Base-by-base conservation (phyloP, 805 yeast species). In the Metschnikowia corniflorae region DNA sequence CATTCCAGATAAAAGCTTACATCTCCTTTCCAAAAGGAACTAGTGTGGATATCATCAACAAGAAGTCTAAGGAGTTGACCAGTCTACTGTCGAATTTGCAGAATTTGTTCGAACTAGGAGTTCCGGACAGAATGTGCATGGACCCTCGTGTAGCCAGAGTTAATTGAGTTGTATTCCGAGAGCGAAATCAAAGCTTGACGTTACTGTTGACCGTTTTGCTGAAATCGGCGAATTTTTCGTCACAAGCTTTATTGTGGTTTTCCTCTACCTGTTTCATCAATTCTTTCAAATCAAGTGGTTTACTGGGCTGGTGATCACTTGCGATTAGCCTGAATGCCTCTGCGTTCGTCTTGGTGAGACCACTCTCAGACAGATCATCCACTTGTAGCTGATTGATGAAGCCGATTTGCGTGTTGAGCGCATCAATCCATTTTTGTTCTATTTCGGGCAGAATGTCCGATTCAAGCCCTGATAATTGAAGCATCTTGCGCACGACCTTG, bases 41-140 rank as follows among this genome's bases (percentile, higher is more conserved):
- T 3, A 95, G 86, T 58, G 71, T 88, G 28, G 89, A 85, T 20
- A 73, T 74, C 33, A 77, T 84, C 7, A 77, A 77, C 37, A 72
- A 71, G 38, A 86, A 87, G 1, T 76, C 80, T 4, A 75, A 75
- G 39, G 80, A 80, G 37, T 62, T 89, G 44, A 63, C 78, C 31
- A 65, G 61, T 30, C 61, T 87, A 26, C 86, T 85, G 57, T 76
- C 67, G 14, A 86, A 80, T 33, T 62, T 89, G 42, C 63, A 70
- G 39, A 88, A 88, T 10, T 65, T 87, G 33, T 70, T 89, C 7
- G 77, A 77, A 31, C 67, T 89, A 31, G 76, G 68, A 14, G 75
- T 84, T 21, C 95, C 95, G 5, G 93, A 86, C 52, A 70, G 96
- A 44, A 77, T 77, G 54, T 67, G 71, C 17, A 86, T 88, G 87